Conservation (phyloP, 768 basidiomycete genomes). For the Tulasnella sp. region DNA sequence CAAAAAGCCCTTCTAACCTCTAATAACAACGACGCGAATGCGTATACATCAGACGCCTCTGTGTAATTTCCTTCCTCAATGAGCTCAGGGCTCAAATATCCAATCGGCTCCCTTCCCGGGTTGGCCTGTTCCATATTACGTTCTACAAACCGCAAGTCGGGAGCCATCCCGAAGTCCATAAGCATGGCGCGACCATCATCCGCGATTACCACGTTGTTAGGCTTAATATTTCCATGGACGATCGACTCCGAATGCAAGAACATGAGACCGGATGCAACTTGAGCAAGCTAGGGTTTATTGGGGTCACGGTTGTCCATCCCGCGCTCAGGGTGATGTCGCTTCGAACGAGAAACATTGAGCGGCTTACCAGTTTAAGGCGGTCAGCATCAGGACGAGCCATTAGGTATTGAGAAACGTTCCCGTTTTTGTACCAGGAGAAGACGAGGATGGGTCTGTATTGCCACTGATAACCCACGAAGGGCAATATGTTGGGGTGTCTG, state of each 20-base stretch:
- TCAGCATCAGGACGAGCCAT: background rate
- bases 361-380: background rate
- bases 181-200: no score
- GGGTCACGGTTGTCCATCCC: background rate
- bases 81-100: no score
- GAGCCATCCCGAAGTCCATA: no score
- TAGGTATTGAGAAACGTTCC: background rate
- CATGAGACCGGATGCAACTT: slow-evolving; percentile 32
- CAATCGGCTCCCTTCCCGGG: no score
- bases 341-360: background rate
- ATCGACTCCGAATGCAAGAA: slow-evolving; percentile 36
- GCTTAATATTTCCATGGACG: slow-evolving; percentile 35
- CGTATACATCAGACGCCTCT: no score
- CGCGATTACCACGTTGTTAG: no score
- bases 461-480: background rate
- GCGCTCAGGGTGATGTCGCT: no score
- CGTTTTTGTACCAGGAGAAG: background rate
- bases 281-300: slow-evolving; percentile 22
- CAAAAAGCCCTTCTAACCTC: no score
- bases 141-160: no score
- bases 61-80: no score
- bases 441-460: background rate
- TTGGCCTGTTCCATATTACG: no score
- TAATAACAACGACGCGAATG: no score
- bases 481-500: background rate